Evolutionary conservation across 1,139 yeast genomes (phyloP).

Genomic region (Hyphopichia khmerensis): DNA sequence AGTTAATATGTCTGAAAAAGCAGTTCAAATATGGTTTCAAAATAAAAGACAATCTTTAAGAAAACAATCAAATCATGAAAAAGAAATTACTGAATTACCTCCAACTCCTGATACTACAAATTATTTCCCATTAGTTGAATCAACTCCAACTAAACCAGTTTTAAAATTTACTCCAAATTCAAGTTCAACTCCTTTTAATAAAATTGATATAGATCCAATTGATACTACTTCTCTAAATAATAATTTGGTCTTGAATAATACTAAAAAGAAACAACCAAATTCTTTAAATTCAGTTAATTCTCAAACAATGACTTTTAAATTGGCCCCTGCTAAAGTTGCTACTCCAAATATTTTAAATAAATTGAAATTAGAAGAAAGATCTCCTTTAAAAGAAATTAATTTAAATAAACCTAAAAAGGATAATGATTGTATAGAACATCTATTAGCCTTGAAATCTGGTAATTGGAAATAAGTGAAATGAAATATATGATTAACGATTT

Average conservation of each 20-base stretch:
- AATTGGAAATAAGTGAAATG: constrained; percentile 25
- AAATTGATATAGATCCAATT: constrained; percentile 16
- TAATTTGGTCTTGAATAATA: constrained; percentile 29
- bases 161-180: constrained; percentile 19
- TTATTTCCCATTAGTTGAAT: constrained; percentile 6
- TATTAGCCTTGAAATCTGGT: constrained; percentile 43
- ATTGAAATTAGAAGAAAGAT: constrained; percentile 13
- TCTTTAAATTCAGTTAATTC: constrained; percentile 31
- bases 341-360: constrained; percentile 10
- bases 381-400: constrained; percentile 29
- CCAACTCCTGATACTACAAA: constrained; percentile 27
- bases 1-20: constrained; percentile 93
- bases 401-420: constrained; percentile 18
- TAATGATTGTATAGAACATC: constrained; percentile 40
- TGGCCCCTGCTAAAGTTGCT: constrained; percentile 26
- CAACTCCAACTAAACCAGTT: constrained; percentile 27
- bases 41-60: constrained; percentile 86
- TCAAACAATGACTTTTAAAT: constrained; percentile 43
- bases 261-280: constrained; percentile 40
- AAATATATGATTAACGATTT: no score
- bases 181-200: constrained; percentile 15
- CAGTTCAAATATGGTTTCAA: constrained; percentile 98
- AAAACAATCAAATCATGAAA: constrained; percentile 43
- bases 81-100: constrained; percentile 46
- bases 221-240: constrained; percentile 3